Conservation (phyloP, 2,329 filamentous ascomycete genomes). For the Alternaria tenuissima region DNA sequence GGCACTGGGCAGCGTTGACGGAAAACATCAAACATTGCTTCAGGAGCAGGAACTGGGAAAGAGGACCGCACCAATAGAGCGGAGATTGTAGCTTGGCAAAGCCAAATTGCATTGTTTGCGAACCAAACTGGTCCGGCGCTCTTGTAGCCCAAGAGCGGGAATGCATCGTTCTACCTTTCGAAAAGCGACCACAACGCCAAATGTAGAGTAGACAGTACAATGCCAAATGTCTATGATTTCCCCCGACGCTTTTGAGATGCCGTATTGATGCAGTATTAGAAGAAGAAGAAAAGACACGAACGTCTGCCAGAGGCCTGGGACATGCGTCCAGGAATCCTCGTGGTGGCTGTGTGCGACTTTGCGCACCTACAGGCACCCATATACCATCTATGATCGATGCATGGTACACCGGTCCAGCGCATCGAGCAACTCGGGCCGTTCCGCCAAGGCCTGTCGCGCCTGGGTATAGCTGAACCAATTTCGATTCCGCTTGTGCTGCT, state of each 20-base stretch:
- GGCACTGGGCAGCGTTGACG: background rate
- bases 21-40: background rate
- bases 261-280: conserved; percentile 42
- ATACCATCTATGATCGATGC: conserved; percentile 43
- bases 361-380: conserved; percentile 20
- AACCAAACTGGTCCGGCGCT: conserved; percentile 30
- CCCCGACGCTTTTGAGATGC: conserved; percentile 41
- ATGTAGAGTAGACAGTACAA: conserved; percentile 24
- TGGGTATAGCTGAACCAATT: conserved; percentile 88
- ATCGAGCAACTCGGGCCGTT: conserved; percentile 85
- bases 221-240: conserved; percentile 29
- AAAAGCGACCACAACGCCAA: conserved; percentile 47
- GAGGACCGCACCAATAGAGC: conserved; percentile 8
- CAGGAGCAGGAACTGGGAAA: background rate
- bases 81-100: conserved; percentile 20
- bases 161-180: conserved; percentile 45
- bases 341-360: conserved; percentile 19
- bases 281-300: conserved; percentile 17
- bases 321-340: background rate
- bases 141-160: conserved; percentile 32
- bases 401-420: conserved; percentile 81
- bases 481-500: conserved; percentile 88
- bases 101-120: conserved; percentile 38
- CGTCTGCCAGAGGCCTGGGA: background rate
- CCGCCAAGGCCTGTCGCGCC: conserved; percentile 78